Evolutionary conservation across 129 eudicot genomes (phyloP), one percentile per base, ranked within the genome.

Genomic region (Flaveria sonorensis): DNA sequence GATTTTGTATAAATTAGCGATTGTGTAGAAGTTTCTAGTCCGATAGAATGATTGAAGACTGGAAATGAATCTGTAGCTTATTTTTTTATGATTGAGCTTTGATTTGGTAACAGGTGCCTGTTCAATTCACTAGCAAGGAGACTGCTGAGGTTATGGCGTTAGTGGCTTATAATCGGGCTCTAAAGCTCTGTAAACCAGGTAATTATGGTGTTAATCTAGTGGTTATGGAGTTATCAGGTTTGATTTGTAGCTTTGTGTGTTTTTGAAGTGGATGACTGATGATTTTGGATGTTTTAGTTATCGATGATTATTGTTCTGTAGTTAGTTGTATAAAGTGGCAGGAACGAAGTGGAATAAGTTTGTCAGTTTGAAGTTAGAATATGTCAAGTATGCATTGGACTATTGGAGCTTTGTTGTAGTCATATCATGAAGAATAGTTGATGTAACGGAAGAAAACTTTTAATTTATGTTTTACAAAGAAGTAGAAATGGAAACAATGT

Each of bases 61-160:
- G 10, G 45, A 5, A 30, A 28, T 63, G 69, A 24, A 14, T 28
- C 40, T 70, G 12, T 14, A 36, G 14, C 68, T 12, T 28, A 6
- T 14, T 60, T 71, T 10, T 16, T 40, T 67, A 67, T 56, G 57
- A 6, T 55, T 80, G 61, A 66, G 15, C 6, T 79, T 43, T 68
- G 30, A 57, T 74, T 19, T 64, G 56, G 20, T 71, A 30, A 24
- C 77, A 95, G 97, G 91, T 89, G 39, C 99, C 99, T 23, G 21
- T 76, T 79, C 88, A 86, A 45, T 89, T 88, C 71, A 80, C 90
- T 39, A 80, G 94, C 65, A 81, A 75, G 81, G 85, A 91, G 74
- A 91, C 92, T 66, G 99, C 96, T 2, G 90, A 91, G 82, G 96
- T 89, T 8, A 85, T 91, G 97, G 96, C 99, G 11, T 74, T 91